Evolutionary conservation across 495 filamentous ascomycete species (phyloP).

Genomic region (Penicillium goetzii): DNA sequence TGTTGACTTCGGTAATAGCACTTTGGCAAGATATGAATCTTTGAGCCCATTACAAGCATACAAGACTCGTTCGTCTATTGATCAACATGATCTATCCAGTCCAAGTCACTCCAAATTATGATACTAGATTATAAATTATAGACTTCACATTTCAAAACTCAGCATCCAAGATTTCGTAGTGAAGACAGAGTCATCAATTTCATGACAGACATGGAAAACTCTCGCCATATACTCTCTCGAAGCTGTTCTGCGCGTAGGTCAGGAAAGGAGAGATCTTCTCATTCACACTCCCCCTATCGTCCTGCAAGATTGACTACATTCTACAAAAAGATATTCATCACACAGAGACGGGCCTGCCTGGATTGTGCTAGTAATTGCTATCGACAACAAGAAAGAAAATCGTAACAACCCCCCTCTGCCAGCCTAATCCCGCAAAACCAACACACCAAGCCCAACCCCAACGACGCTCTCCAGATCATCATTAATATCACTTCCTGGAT

Average conservation of each 20-base stretch:
- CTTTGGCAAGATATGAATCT: not conserved
- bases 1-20: not conserved
- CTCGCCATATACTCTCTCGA: no score
- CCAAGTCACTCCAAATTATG: not conserved
- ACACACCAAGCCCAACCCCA: not conserved
- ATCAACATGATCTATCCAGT: not conserved
- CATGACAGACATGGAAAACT: no score
- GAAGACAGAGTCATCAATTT: not conserved
- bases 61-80: not conserved
- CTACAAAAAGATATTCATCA: not conserved
- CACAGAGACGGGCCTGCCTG: conserved; percentile 28
- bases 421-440: not conserved
- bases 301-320: not conserved
- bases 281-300: no score
- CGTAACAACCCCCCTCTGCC: conserved; percentile 14
- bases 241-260: no score
- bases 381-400: conserved; percentile 28
- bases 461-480: conserved; percentile 2
- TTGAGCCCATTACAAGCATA: not conserved
- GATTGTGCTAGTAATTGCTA: conserved; percentile 26
- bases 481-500: not conserved
- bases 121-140: no score
- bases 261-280: no score
- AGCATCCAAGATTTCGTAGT: not conserved
- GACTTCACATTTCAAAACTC: not conserved